phyloP scores from a whole-genome alignment of 2,329 filamentous ascomycete genomes.

The Coniochaeta ligniaria region DNA sequence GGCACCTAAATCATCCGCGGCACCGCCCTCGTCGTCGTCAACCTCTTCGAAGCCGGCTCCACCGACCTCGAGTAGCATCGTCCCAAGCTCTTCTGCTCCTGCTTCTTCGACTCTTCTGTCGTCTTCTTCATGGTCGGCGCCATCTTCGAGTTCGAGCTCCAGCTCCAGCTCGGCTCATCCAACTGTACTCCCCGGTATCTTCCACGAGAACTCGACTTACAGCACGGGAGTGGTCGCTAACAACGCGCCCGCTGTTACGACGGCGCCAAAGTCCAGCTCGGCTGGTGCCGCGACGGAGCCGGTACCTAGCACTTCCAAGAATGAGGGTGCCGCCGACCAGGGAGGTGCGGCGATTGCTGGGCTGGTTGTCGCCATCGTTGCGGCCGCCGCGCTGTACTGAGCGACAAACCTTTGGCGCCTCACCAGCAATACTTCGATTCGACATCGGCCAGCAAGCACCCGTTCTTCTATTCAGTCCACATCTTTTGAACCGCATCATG shows the following conservation, averaged over 20 bases:
- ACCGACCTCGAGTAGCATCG: conserved; percentile 12
- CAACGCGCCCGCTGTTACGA: neutral
- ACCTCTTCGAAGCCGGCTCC: conserved; percentile 10
- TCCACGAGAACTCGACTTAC: conserved; percentile 39
- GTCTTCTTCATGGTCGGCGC: conserved; percentile 18
- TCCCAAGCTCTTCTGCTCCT: conserved; percentile 16
- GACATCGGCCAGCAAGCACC: neutral
- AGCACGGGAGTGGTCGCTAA: conserved; percentile 6
- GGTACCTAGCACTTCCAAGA: conserved; percentile 24
- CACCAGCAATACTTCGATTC: neutral
- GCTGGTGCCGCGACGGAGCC: conserved; percentile 12
- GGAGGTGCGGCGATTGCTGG: conserved; percentile 44
- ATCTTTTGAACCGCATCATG: neutral
- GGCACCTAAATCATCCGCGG: conserved; percentile 9
- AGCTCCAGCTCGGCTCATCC: conserved; percentile 12
- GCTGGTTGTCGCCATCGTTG: conserved; percentile 48
- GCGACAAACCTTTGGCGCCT: neutral
- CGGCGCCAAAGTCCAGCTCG: conserved; percentile 4
- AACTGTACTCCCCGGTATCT: conserved; percentile 38
- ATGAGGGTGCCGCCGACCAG: conserved; percentile 36
- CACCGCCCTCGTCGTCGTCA: conserved; percentile 4
- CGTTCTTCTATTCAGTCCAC: neutral
- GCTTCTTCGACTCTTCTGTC: conserved; percentile 8
- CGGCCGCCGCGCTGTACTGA: conserved; percentile 41
- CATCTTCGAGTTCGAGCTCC: conserved; percentile 6